phyloP scores from a whole-genome alignment of 2,329 filamentous ascomycete genomes.

The Pseudogymnoascus sp. region DNA sequence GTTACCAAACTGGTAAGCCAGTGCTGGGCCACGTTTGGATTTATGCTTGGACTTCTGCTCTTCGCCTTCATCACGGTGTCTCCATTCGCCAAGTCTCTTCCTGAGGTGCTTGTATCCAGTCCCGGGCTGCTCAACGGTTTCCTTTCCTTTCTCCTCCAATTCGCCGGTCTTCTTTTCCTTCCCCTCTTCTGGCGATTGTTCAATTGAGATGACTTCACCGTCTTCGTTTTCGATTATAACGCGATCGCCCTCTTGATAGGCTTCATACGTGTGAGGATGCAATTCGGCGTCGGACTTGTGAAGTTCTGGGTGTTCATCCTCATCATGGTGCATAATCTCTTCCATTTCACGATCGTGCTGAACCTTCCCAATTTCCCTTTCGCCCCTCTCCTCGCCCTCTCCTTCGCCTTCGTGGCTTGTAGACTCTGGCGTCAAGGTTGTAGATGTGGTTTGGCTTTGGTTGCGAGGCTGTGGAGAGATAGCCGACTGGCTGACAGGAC shows the following conservation, averaged over 20 bases:
- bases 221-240: slow-evolving; percentile 79
- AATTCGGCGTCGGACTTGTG: slow-evolving; percentile 25
- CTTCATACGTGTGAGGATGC: slow-evolving; percentile 43
- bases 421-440: slow-evolving; percentile 26
- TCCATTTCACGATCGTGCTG: slow-evolving; percentile 31
- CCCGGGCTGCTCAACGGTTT: slow-evolving; percentile 22
- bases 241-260: slow-evolving; percentile 74
- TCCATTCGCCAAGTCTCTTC: slow-evolving; percentile 22
- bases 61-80: slow-evolving; percentile 35
- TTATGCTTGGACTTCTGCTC: slow-evolving; percentile 26
- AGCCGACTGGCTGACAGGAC: slow-evolving; percentile 82
- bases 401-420: slow-evolving; percentile 26
- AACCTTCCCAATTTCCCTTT: slow-evolving; percentile 24
- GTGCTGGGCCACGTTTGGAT: slow-evolving; percentile 61
- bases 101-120: slow-evolving; percentile 13
- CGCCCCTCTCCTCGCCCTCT: slow-evolving; percentile 21
- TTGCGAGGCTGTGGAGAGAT: slow-evolving; percentile 57
- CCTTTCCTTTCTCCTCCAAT: slow-evolving; percentile 26
- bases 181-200: slow-evolving; percentile 36
- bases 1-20: slow-evolving; percentile 79
- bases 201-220: slow-evolving; percentile 72
- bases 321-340: slow-evolving; percentile 27
- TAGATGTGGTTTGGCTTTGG: slow-evolving; percentile 23
- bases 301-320: slow-evolving; percentile 28
- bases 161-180: slow-evolving; percentile 13